Conservation (phyloP, 495 filamentous ascomycete genomes). For the Durotheca rogersii region DNA sequence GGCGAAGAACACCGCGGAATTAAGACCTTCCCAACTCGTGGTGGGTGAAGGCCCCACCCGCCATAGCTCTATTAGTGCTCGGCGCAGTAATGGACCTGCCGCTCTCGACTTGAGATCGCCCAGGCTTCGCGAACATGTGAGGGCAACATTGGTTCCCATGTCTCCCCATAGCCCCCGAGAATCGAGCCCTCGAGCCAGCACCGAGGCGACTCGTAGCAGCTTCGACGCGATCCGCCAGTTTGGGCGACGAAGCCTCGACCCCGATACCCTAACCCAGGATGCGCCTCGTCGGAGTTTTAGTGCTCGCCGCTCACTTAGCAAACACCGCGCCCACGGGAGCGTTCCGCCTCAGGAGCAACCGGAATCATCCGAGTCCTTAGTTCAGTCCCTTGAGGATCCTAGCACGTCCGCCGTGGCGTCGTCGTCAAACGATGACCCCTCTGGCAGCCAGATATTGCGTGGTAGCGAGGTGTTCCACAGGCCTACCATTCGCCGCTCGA, state of each 20-base stretch:
- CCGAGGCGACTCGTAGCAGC: conserved; percentile 43
- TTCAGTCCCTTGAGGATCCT: conserved; percentile 69
- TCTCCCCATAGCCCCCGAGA: conserved; percentile 53
- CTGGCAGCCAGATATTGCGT: conserved; percentile 85
- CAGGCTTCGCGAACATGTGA: conserved; percentile 61
- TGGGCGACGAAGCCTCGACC: conserved; percentile 53
- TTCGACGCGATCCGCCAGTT: conserved; percentile 47
- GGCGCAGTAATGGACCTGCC: conserved; percentile 28
- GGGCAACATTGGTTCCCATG: conserved; percentile 60
- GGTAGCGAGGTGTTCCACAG: conserved; percentile 86
- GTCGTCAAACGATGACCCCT: conserved; percentile 76
- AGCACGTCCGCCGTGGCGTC: conserved; percentile 65
- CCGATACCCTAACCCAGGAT: conserved; percentile 41
- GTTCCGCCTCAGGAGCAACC: conserved; percentile 52
- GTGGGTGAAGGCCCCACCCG: conserved; percentile 5
- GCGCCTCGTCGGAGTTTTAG: conserved; percentile 60
- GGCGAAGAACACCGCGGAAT: conserved; percentile 27
- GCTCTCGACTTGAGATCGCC: conserved; percentile 43
- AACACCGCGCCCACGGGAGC: conserved; percentile 42
- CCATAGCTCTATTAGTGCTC: conserved; percentile 16
- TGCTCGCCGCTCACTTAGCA: conserved; percentile 50
- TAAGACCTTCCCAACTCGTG: conserved; percentile 10
- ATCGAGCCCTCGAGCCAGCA: conserved; percentile 48
- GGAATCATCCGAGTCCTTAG: conserved; percentile 74
- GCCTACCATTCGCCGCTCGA: conserved; percentile 64